Base-by-base conservation (phyloP, 805 yeast genomes). In the Yarrowia alimentaria region DNA sequence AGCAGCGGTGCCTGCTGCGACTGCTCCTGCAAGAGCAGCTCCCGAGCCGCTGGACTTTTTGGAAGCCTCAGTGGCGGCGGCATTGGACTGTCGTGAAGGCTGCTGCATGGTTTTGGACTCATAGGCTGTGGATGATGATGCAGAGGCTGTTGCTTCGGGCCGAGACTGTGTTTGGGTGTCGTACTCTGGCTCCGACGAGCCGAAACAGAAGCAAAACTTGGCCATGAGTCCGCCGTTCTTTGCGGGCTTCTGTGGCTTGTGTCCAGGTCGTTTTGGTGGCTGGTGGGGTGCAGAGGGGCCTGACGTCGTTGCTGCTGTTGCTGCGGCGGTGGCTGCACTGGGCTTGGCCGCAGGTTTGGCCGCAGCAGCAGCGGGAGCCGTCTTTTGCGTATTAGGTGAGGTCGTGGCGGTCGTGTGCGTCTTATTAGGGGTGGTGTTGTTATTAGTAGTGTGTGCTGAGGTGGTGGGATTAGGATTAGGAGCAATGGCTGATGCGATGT, bases 151-250 rank as follows among this genome's bases (percentile, higher is more conserved):
- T 26, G 29, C 29, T 3, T 22, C 40, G 13, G n/a, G 18, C 5
- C 10, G 21, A 6, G 47, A 33, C 11, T 33, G 47, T 24, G 17
- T 26, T 29, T 40, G 47, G 14, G 33, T 12, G 25, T 28, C 47
- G 25, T 40, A 40, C 47, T 40, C 47, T 18, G 47, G 47, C 25
- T 40, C 47, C 19, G 33, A 17, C 7, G 43, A 28, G 24, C 32
- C 5, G 33, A 40, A 40, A 18, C 47, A 40, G 33, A 32, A 40
- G 47, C 47, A 40, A 18, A 40, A 24, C 14, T 40, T 26, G 33
- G 47, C 5, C 33, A 40, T 26, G 33, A 40, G 11, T 4, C 33
- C 25, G 12, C 31, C 30, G 22, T 25, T 31, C 13, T n/a, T 8
- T 12, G 11, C 8, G 2, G 31, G 25, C 9, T 26, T 38, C 32